A percentile compares a stretch with the other conserved stretches of the same genome.
Evolutionary conservation across 2,329 filamentous ascomycete species (phyloP).

Genomic region (Curvularia hawaiiensis): DNA sequence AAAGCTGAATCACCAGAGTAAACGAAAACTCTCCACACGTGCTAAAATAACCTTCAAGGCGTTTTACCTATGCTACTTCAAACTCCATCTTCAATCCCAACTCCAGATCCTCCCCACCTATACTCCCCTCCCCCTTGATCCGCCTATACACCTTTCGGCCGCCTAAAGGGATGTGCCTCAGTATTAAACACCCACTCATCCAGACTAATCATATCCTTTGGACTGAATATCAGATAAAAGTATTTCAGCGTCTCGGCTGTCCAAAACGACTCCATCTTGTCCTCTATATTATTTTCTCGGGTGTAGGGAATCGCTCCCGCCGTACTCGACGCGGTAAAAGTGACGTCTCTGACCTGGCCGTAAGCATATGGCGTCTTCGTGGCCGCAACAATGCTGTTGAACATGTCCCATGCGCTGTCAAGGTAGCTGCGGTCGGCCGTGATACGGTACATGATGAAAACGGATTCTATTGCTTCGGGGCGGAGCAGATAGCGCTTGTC

Average conservation of each 20-base stretch:
- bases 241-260: slow-evolving; percentile 58
- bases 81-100: too few species aligned
- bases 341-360: slow-evolving; percentile 53
- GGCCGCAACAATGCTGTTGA: slow-evolving; percentile 47
- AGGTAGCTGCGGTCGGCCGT: slow-evolving; percentile 56
- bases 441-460: slow-evolving; percentile 65
- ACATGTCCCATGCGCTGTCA: slow-evolving; percentile 57
- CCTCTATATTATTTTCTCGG: slow-evolving; percentile 32
- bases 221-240: slow-evolving; percentile 56
- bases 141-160: slow-evolving; percentile 23
- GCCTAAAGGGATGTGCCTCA: slow-evolving; percentile 55
- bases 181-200: slow-evolving; percentile 59
- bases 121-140: too few species aligned
- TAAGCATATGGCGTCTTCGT: slow-evolving; percentile 51
- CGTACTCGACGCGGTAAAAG: slow-evolving; percentile 16
- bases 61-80: too few species aligned
- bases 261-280: slow-evolving; percentile 54
- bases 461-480: slow-evolving; percentile 64
- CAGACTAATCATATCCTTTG: slow-evolving; percentile 50
- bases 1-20: too few species aligned
- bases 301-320: background rate
- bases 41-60: too few species aligned
- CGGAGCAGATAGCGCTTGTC: slow-evolving; percentile 54
- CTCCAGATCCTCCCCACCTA: too few species aligned
- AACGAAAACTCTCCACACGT: too few species aligned